Evolutionary conservation across 1,284 basidiomycete species (phyloP).

Genomic region (Amylostereum areolatum): DNA sequence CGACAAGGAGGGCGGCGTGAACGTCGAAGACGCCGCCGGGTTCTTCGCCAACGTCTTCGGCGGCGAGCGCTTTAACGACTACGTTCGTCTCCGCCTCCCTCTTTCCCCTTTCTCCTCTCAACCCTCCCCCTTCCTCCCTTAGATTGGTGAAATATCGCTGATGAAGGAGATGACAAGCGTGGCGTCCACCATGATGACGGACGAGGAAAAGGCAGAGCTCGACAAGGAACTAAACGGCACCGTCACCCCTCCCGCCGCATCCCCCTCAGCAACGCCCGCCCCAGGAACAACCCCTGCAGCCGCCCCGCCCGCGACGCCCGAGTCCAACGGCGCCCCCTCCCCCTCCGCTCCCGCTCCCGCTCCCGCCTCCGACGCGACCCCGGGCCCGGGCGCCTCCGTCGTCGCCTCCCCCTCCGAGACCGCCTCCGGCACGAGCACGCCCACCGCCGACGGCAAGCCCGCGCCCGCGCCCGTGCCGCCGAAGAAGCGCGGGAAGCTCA

Average conservation of each 20-base stretch:
- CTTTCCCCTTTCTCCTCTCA: not conserved
- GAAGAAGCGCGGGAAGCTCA: conserved; percentile 59
- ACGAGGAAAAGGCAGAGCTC: conserved; percentile 88
- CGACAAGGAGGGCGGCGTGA: conserved; percentile 64
- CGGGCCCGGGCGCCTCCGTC: conserved; percentile 11
- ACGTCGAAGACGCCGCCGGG: conserved; percentile 82
- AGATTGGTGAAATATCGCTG: conserved; percentile 91
- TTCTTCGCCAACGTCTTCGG: conserved; percentile 93
- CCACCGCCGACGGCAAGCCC: conserved; percentile 1
- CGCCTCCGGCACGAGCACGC: conserved; percentile 1
- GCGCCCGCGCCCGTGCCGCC: conserved; percentile 6
- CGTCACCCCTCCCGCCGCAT: conserved; percentile 18
- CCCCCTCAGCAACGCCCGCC: conserved; percentile 8
- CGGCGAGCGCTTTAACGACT: conserved; percentile 81
- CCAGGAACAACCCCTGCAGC: conserved; percentile 4
- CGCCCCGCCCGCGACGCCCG: conserved; percentile 6
- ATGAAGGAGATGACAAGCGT: conserved; percentile 87
- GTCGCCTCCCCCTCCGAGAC: conserved; percentile 9
- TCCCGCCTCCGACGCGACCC: conserved; percentile 8
- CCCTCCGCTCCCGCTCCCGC: conserved; percentile 7
- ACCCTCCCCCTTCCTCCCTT: conserved; percentile 5
- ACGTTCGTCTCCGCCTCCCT: conserved; percentile 49
- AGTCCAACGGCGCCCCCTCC: conserved; percentile 15
- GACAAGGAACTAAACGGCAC: conserved; percentile 63
- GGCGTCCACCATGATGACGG: conserved; percentile 78